Evolutionary conservation across 805 yeast genomes (phyloP).

Genomic region (Lachancea sp.): DNA sequence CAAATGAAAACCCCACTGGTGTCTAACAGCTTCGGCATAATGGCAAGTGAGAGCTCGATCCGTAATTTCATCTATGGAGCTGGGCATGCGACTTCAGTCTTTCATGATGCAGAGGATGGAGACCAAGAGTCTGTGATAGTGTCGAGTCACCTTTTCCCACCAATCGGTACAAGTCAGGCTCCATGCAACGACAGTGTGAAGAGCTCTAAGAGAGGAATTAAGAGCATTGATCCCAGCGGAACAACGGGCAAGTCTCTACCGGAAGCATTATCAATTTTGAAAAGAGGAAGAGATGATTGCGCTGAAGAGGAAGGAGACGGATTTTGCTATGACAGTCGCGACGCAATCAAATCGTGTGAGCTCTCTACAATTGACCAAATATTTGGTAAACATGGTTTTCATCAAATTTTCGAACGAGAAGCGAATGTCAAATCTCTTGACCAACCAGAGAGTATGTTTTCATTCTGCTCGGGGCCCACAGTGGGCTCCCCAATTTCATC

Average conservation of each 20-base stretch:
- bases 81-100: neutral
- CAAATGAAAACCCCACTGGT: too few species aligned
- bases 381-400: neutral
- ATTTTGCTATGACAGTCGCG: constrained; percentile 1
- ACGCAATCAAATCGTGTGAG: constrained; percentile 4
- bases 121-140: constrained; percentile 1
- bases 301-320: neutral
- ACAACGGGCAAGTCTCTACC: neutral
- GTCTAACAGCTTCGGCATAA: too few species aligned
- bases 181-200: neutral
- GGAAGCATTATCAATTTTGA: too few species aligned
- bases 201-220: neutral
- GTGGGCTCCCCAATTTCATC: constrained; percentile 3
- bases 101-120: neutral
- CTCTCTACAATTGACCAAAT: neutral
- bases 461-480: neutral
- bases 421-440: neutral
- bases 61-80: too few species aligned
- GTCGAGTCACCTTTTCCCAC: neutral
- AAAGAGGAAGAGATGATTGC: neutral
- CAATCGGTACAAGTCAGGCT: neutral
- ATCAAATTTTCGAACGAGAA: neutral
- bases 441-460: neutral
- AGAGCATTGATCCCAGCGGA: neutral
- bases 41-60: too few species aligned